Evolutionary conservation across 306 rosid genomes (phyloP), one percentile per base, ranked within the genome.

Genomic region (Glycyrrhiza uralensis): DNA sequence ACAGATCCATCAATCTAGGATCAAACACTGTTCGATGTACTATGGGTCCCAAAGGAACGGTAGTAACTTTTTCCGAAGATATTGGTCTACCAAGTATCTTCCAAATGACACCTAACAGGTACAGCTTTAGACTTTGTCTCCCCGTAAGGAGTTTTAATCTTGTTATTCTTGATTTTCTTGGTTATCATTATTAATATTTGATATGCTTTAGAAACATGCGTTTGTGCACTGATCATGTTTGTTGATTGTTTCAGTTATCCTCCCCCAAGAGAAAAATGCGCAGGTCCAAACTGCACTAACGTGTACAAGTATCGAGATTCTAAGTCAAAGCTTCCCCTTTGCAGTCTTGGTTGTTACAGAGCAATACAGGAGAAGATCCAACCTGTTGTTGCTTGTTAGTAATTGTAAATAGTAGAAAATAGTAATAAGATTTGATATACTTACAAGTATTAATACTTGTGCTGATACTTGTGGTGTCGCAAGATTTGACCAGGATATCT

Each of bases 251-350:
- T 50, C 75, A 88, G 93, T 63, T 88, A 88, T 61, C 93, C 90
- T 41, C 88, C 87, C 14, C 84, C 90, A 0, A 79, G 87, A 3
- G 93, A 88, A 80, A 84, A 54, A 68, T 88, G 93, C 18, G 85
- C 84, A 0, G 87, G 88, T 46, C 90, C 88, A 7, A 76, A 72
- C 57, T 88, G 90, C 64, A 71, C 75, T 7, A 88, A 86, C 44
- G 68, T 80, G 23, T 88, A 81, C 89, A 84, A 86, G 85, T 84
- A 88, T 51, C 73, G 90, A 17, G 87, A 84, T 80, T 86, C 93
- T 47, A 88, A 75, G 58, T 88, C 85, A 17, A 84, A 88, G 77
- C 89, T 86, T 49, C 90, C 93, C 26, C 82, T 86, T 26, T 86
- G 90, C 62, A 86, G 89, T 59, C 90, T 88, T 46, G 79, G 79